Conservation (phyloP, 2,329 filamentous ascomycete genomes). For the Alternaria panax region DNA sequence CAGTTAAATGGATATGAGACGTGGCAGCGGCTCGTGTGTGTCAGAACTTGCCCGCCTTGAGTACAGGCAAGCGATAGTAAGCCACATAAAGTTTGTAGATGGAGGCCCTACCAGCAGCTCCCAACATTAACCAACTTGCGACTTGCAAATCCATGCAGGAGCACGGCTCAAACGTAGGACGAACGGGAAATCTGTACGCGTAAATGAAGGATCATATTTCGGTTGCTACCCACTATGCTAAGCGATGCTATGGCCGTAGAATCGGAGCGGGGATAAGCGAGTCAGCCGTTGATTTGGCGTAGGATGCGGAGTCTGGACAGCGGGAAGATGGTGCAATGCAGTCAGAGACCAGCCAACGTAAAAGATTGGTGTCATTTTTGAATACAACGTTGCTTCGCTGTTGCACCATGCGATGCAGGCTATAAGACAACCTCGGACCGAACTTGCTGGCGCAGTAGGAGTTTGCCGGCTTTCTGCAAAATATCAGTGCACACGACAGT, state of each 20-base stretch:
- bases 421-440: not conserved
- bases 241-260: conserved; percentile 1
- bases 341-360: not conserved
- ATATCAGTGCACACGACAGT: no score
- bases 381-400: not conserved
- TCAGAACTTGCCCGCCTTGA: not conserved
- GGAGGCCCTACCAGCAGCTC: not conserved
- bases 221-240: conserved; percentile 4
- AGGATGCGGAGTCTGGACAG: not conserved
- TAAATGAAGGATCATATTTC: conserved; percentile 1
- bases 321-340: not conserved
- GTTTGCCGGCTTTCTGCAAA: not conserved
- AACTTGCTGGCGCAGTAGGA: not conserved
- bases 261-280: not conserved
- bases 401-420: not conserved
- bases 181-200: not conserved
- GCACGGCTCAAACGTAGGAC: not conserved
- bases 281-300: not conserved
- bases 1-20: conserved; percentile 3
- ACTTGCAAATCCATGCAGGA: conserved; percentile 8
- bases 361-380: no score
- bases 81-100: conserved; percentile 7
- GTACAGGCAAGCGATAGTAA: not conserved
- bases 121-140: conserved; percentile 1
- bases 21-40: not conserved